Evolutionary conservation across 306 rosid species (phyloP).

Genomic region (Parietaria judaica): DNA sequence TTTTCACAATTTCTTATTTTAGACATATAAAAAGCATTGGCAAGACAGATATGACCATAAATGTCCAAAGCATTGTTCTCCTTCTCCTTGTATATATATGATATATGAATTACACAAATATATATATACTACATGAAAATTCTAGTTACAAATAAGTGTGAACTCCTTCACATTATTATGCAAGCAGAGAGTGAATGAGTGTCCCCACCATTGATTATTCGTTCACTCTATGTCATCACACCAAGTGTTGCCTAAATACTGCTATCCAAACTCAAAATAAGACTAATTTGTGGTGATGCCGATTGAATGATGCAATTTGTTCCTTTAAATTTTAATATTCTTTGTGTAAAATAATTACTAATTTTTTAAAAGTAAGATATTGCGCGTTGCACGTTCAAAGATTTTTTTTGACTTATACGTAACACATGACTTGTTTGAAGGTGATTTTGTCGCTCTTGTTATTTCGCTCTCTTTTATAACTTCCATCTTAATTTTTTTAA

Average conservation of each 20-base stretch:
- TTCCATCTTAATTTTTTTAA: no score
- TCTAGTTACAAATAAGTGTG: not conserved
- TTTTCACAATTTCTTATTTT: not conserved
- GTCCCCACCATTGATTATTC: not conserved
- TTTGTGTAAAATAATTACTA: no score
- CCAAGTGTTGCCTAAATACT: not conserved
- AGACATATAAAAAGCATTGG: conserved; percentile 7
- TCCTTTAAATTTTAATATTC: no score
- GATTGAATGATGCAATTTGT: no score
- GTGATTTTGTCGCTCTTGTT: no score
- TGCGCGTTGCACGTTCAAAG: no score
- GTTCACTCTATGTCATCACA: not conserved
- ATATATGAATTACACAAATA: no score
- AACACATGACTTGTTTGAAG: no score
- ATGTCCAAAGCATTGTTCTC: conserved; percentile 5
- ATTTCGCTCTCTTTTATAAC: no score
- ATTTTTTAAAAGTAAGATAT: no score
- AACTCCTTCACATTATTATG: not conserved
- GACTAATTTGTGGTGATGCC: not conserved
- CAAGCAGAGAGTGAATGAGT: not conserved
- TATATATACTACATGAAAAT: not conserved
- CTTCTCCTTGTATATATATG: not conserved
- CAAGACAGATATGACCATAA: conserved; percentile 8
- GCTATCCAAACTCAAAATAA: conserved; percentile 6
- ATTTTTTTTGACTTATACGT: no score